Base-by-base conservation (phyloP, 129 eudicot genomes). In the Lonicera japonica region DNA sequence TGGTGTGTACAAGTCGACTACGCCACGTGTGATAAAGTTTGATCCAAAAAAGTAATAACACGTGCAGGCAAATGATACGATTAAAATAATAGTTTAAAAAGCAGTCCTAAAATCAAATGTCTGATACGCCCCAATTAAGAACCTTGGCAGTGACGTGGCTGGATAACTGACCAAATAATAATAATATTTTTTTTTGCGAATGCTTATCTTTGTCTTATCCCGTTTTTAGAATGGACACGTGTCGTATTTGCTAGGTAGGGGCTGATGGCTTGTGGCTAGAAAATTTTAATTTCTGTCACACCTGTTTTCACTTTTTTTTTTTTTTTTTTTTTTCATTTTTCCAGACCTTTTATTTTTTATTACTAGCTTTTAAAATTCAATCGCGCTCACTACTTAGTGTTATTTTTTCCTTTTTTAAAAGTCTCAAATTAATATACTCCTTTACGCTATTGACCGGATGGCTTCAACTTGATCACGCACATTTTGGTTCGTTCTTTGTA, bases 1-100 rank as follows among this genome's bases (percentile, higher is more conserved):
- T 25, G 40, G 53, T 58, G 63, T 70, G 17, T 8, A 71, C 77
- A 77, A 77, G 71, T 71, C 82, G 7, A 66, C 73, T 70, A 77
- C 82, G 77, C 73, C 82, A 77, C 70, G 74, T 77, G 77, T 54
- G 39, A 17, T 19, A 20, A 43, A 63, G 7, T 23, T 51, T 50
- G 47, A 69, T 75, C 67, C 64, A 4, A 11, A 65, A 2, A 56
- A n/a, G n/a, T 5, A 14, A 17, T 63, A 40, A 50, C 75, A 69
- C 41, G 51, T 23, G 17, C 36, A 29, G 14, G 5, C 11, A 0
- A 22, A 21, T 11, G 19, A 5, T 54, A 14, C 13, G 18, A 24
- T 14, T 56, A 9, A 22, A n/a, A 56, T 22, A 17, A 54, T 21
- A 21, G 24, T 11, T 22, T 55, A 52, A 8, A 22, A 21, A 55